Conservation (phyloP, 495 filamentous ascomycete genomes). For the Penicillium canariense region DNA sequence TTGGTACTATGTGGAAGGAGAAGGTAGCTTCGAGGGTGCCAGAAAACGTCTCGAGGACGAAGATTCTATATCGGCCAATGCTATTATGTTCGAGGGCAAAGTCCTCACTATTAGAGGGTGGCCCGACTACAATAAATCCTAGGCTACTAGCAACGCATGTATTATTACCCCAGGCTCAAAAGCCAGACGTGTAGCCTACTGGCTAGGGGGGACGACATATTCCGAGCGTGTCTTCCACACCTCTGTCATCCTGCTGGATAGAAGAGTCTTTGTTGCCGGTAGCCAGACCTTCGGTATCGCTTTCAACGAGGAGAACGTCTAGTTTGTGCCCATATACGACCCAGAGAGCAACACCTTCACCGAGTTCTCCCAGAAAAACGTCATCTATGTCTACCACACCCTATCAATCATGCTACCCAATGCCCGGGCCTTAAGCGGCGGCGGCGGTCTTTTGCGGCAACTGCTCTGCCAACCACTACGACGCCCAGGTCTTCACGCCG, state of each 20-base stretch:
- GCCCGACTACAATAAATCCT: conserved; percentile 40
- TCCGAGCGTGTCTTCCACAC: conserved; percentile 52
- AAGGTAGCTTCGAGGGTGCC: conserved; percentile 37
- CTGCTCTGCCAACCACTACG: conserved; percentile 56
- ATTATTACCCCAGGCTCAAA: conserved; percentile 45
- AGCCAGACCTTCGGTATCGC: conserved; percentile 46
- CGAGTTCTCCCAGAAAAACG: conserved; percentile 26
- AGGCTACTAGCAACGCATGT: conserved; percentile 42
- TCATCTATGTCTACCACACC: conserved; percentile 57
- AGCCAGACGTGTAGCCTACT: conserved; percentile 28
- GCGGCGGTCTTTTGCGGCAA: conserved; percentile 54
- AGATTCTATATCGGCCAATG: conserved; percentile 54
- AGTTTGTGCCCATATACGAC: conserved; percentile 49
- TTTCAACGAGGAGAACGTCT: conserved; percentile 49
- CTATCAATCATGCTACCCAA: conserved; percentile 55
- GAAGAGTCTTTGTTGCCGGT: conserved; percentile 54
- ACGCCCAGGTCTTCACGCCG: conserved; percentile 56
- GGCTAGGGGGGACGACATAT: conserved; percentile 34
- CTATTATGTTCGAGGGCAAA: conserved; percentile 57
- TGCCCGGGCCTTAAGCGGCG: conserved; percentile 52
- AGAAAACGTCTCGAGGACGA: conserved; percentile 35
- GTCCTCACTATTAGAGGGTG: conserved; percentile 55
- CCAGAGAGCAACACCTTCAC: conserved; percentile 41
- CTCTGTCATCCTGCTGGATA: conserved; percentile 55
- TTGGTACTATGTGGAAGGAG: conserved; percentile 50